phyloP scores from a whole-genome alignment of 192 early-diverging fungal genomes.

The Physocladia obscura region DNA sequence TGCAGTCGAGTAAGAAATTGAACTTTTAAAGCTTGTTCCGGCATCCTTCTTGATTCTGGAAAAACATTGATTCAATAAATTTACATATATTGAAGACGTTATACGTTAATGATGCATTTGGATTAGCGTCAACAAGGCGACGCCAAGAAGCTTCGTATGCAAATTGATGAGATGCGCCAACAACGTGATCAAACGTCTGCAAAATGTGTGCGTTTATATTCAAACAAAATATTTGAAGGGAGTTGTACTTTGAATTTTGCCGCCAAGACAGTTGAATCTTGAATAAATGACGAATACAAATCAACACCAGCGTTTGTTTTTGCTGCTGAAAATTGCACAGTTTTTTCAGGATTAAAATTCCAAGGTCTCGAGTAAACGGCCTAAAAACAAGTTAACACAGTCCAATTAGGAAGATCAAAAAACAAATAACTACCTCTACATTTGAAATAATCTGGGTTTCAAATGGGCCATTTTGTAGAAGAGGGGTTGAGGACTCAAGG shows the following conservation, averaged over 20 bases:
- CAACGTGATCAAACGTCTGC: conserved; percentile 22
- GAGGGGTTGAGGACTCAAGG: not conserved
- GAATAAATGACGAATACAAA: not conserved
- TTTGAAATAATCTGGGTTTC: too few relatives aligned
- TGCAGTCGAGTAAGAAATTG: not conserved
- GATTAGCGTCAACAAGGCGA: too few relatives aligned
- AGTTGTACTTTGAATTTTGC: not conserved
- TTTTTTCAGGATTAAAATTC: conserved; percentile 53
- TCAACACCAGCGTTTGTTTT: not conserved
- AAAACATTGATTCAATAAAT: too few relatives aligned
- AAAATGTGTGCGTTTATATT: not conserved
- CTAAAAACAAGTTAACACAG: too few relatives aligned
- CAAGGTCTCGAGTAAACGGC: conserved; percentile 53
- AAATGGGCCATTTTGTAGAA: not conserved
- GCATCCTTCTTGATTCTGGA: conserved; percentile 23
- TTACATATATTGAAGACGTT: too few relatives aligned
- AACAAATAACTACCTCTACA: too few relatives aligned
- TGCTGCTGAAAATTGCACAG: not conserved
- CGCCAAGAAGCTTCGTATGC: conserved; percentile 75
- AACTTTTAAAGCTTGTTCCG: not conserved
- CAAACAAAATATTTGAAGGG: not conserved
- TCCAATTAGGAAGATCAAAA: too few relatives aligned
- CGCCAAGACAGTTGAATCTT: not conserved
- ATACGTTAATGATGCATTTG: too few relatives aligned
- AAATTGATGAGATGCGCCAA: conserved; percentile 58